Conservation (phyloP, 768 basidiomycete species). For the Macrolepiota albuminosa region DNA sequence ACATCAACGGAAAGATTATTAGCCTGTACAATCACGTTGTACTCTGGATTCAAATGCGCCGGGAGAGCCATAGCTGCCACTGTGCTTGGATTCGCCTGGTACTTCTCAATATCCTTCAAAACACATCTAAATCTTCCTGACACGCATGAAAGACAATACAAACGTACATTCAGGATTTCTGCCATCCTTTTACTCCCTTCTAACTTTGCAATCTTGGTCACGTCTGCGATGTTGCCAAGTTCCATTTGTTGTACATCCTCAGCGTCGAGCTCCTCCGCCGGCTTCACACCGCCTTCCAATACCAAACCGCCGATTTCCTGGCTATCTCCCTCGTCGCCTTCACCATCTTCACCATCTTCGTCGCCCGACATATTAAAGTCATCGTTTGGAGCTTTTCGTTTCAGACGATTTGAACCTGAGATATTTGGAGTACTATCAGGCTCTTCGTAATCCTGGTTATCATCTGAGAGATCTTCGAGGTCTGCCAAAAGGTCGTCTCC, state of each 20-base stretch:
- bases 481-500: constrained; percentile 93
- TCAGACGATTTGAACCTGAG: constrained; percentile 35
- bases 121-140: not conserved
- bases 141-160: not conserved
- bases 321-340: constrained; percentile 38
- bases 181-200: constrained; percentile 83
- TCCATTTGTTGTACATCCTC: constrained; percentile 97
- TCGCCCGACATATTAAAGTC: constrained; percentile 57
- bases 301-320: constrained; percentile 55
- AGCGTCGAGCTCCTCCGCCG: constrained; percentile 92
- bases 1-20: constrained; percentile 98
- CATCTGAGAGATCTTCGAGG: constrained; percentile 80
- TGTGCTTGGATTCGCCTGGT: constrained; percentile 72
- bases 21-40: constrained; percentile 92
- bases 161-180: constrained; percentile 73
- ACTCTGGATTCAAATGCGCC: constrained; percentile 90
- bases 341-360: constrained; percentile 45
- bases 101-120: constrained; percentile 86
- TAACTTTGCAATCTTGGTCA: constrained; percentile 83
- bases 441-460: constrained; percentile 41
- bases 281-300: constrained; percentile 81
- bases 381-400: constrained; percentile 57
- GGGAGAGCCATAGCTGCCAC: constrained; percentile 74
- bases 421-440: constrained; percentile 12
- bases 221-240: constrained; percentile 77